Conservation (phyloP, 179 eudicot species). For the Drosera spatulata region DNA sequence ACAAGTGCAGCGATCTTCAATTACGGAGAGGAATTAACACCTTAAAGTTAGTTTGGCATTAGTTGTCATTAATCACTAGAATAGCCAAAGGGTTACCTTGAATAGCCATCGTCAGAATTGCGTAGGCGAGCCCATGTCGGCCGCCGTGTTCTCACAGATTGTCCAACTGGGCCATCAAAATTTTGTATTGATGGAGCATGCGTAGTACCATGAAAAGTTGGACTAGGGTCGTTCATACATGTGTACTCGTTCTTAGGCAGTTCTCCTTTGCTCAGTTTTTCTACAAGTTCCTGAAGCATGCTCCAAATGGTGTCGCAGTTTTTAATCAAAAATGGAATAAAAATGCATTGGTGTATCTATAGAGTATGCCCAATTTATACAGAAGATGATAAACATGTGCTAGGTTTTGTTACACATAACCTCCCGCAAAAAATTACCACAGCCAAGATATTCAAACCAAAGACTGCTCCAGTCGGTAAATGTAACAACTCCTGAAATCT, state of each 20-base stretch:
- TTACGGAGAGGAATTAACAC: too few species aligned
- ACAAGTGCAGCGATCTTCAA: too few species aligned
- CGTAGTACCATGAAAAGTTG: slow-evolving; percentile 62
- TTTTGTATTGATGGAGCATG: slow-evolving; percentile 38
- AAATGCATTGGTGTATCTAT: not conserved
- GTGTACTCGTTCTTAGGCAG: slow-evolving; percentile 81
- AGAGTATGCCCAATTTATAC: too few species aligned
- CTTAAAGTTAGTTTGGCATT: not conserved
- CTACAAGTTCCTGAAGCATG: slow-evolving; percentile 69
- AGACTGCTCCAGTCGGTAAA: too few species aligned
- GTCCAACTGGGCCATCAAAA: slow-evolving; percentile 50
- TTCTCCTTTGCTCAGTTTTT: slow-evolving; percentile 75
- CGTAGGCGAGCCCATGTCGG: slow-evolving; percentile 97
- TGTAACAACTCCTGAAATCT: too few species aligned
- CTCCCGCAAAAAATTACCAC: too few species aligned
- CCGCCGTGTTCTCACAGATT: slow-evolving; percentile 77
- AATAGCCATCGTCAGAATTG: slow-evolving; percentile 90
- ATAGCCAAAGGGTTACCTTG: slow-evolving; percentile 36
- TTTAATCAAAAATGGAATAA: not conserved
- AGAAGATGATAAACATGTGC: too few species aligned
- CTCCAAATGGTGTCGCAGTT: not conserved
- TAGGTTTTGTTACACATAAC: too few species aligned
- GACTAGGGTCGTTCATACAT: slow-evolving; percentile 94
- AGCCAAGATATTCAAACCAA: too few species aligned
- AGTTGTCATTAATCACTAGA: not conserved